These are phyloP conservation scores for Leucogyrophana mollusca DNA, from an alignment of 768 basidiomycete genomes.

Conservation along the genomic window DNA sequence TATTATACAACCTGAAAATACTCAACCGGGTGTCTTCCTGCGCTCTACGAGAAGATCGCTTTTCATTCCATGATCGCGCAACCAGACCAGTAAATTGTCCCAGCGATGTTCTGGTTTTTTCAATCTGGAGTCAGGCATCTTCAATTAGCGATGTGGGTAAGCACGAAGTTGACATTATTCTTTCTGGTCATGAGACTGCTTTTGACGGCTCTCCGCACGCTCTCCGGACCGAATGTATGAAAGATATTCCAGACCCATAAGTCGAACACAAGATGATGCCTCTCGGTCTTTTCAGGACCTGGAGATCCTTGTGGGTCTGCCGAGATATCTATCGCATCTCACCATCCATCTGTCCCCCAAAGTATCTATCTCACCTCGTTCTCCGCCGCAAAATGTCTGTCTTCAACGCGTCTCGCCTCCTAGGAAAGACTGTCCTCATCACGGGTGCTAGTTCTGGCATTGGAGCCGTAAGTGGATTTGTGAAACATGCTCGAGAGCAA, in stretches of 20 bases:
- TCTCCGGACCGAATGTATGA: constrained; percentile 4
- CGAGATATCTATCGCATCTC: constrained; percentile 1
- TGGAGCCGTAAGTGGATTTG: constrained; percentile 61
- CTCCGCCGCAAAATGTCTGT: constrained; percentile 56
- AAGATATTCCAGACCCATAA: background rate
- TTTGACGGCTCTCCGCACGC: constrained; percentile 9
- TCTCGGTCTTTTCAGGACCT: constrained; percentile 2
- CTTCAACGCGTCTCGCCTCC: constrained; percentile 77
- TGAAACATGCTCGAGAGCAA: background rate
- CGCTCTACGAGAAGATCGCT: constrained; percentile 49
- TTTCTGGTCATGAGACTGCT: constrained; percentile 7
- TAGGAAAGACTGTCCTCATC: constrained; percentile 83
- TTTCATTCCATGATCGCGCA: constrained; percentile 47
- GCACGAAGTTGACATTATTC: too few species aligned
- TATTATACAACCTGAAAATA: constrained; percentile 6
- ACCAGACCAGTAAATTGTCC: constrained; percentile 53
- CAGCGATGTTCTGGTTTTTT: constrained; percentile 38
- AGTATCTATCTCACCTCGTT: background rate
- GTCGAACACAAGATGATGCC: background rate
- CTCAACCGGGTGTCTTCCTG: constrained; percentile 50
- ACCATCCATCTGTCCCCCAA: background rate
- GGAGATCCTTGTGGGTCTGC: background rate
- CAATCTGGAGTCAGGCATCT: too few species aligned
- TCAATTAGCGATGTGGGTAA: too few species aligned
- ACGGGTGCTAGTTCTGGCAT: constrained; percentile 92